phyloP scores from a whole-genome alignment of 1,284 basidiomycete species.

The Ustilago bromivora region DNA sequence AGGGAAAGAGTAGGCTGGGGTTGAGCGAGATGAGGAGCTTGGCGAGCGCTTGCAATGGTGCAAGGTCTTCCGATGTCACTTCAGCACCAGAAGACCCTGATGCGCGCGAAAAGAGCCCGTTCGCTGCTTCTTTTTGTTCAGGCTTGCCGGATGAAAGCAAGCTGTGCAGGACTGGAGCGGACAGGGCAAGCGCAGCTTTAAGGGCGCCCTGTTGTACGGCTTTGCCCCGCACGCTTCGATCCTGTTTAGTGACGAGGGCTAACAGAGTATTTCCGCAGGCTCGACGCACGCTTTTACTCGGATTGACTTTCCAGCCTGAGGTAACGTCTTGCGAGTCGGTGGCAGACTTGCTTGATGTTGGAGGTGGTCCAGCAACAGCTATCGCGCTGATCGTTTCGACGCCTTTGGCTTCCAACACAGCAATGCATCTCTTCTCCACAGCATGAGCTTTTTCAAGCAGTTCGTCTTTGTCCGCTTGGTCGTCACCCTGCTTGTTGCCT shows the following conservation, averaged over 20 bases:
- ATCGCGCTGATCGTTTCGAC: conserved; percentile 49
- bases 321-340: neutral
- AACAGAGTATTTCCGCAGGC: conserved; percentile 34
- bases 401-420: conserved; percentile 50
- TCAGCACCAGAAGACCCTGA: neutral
- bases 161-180: conserved; percentile 26
- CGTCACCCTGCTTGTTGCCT: conserved; percentile 16
- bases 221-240: conserved; percentile 80
- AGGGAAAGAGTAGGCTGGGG: conserved; percentile 86
- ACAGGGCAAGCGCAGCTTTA: conserved; percentile 77
- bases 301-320: conserved; percentile 30
- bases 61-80: conserved; percentile 72
- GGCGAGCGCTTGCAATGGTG: conserved; percentile 86
- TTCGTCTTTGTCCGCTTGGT: conserved; percentile 30
- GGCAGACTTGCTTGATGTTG: neutral
- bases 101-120: conserved; percentile 18
- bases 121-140: neutral
- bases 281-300: conserved; percentile 24
- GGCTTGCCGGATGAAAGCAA: neutral
- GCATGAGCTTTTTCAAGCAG: conserved; percentile 15
- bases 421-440: conserved; percentile 38
- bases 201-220: conserved; percentile 87
- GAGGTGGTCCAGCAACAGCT: conserved; percentile 25
- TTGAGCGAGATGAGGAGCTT: conserved; percentile 92
- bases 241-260: conserved; percentile 71